These are phyloP conservation scores for Harringtonia aguacate DNA, from an alignment of 2,329 filamentous ascomycete species.

Conservation along the genomic window DNA sequence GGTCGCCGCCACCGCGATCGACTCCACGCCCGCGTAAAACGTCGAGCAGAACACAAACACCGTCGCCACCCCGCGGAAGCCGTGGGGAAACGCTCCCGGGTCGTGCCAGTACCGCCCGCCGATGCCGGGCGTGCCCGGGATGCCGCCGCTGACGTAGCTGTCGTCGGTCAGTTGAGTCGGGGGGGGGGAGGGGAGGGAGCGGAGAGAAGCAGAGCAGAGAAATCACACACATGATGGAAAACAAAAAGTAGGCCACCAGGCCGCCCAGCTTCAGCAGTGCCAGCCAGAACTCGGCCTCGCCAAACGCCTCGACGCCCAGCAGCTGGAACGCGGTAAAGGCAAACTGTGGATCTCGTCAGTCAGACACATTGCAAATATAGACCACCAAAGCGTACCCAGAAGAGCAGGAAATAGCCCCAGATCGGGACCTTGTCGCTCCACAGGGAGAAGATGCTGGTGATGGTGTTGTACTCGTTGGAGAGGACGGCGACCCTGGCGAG, in stretches of 20 bases:
- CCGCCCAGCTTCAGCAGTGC: slow-evolving; percentile 61
- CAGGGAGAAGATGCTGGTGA: slow-evolving; percentile 54
- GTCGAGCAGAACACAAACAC: slow-evolving; percentile 61
- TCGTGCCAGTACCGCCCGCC: slow-evolving; percentile 64
- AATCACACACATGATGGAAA: slow-evolving; percentile 50
- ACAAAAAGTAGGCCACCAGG: slow-evolving; percentile 61
- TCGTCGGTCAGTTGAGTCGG: background rate
- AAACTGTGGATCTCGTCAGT: slow-evolving; percentile 18
- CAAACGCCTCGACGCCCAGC: slow-evolving; percentile 62
- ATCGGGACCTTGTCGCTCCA: slow-evolving; percentile 51
- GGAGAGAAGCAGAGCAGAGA: too few species aligned
- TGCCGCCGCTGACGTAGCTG: slow-evolving; percentile 54
- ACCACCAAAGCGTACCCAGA: slow-evolving; percentile 49
- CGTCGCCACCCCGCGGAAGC: slow-evolving; percentile 53
- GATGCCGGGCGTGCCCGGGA: slow-evolving; percentile 47
- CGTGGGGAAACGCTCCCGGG: slow-evolving; percentile 60
- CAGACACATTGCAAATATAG: background rate
- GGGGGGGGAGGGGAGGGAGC: too few species aligned
- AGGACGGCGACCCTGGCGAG: slow-evolving; percentile 38
- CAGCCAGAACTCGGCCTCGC: slow-evolving; percentile 73
- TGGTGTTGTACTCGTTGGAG: slow-evolving; percentile 61
- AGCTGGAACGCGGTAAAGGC: slow-evolving; percentile 59
- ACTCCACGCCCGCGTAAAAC: slow-evolving; percentile 58
- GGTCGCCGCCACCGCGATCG: slow-evolving; percentile 51
- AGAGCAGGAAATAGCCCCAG: slow-evolving; percentile 63